A percentile compares a stretch with the other conserved stretches of the same genome.
Evolutionary conservation across 129 eudicot species (phyloP).

Genomic region (Flaveria brownii): DNA sequence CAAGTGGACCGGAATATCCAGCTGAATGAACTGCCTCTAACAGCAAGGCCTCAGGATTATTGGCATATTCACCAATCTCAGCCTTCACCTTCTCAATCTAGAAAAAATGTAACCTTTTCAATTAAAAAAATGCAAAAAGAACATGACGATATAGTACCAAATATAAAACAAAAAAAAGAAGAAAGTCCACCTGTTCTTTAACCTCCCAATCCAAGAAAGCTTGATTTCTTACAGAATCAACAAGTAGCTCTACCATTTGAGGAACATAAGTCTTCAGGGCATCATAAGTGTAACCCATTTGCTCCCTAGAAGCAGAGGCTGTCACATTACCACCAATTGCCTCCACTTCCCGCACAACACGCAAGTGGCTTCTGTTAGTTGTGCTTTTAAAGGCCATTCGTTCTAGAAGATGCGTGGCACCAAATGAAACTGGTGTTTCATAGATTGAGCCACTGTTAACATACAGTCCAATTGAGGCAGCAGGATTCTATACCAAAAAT

Average conservation of each 20-base stretch:
- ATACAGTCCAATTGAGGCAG: constrained; percentile 81
- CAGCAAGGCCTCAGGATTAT: constrained; percentile 75
- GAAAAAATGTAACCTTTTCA: constrained; percentile 1
- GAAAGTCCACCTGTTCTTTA: constrained; percentile 63
- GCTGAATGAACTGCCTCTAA: constrained; percentile 86
- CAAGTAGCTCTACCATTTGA: constrained; percentile 87
- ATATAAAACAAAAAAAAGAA: background rate
- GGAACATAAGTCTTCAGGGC: constrained; percentile 80
- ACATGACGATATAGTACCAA: background rate
- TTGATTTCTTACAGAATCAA: constrained; percentile 83
- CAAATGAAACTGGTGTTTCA: constrained; percentile 64
- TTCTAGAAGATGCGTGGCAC: constrained; percentile 82
- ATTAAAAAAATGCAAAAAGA: background rate
- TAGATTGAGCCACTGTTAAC: constrained; percentile 85
- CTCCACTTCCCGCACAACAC: constrained; percentile 86
- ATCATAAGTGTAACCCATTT: constrained; percentile 76
- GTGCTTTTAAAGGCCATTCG: constrained; percentile 96
- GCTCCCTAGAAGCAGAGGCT: constrained; percentile 84
- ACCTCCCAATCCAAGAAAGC: constrained; percentile 93
- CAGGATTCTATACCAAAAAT: constrained; percentile 55
- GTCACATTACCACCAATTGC: constrained; percentile 85
- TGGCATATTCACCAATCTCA: constrained; percentile 64
- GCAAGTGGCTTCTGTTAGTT: constrained; percentile 73
- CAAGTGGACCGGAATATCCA: constrained; percentile 80
- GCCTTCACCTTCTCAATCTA: constrained; percentile 70